Base-by-base conservation (phyloP, 345 rosid genomes). In the Cardamine resedifolia region DNA sequence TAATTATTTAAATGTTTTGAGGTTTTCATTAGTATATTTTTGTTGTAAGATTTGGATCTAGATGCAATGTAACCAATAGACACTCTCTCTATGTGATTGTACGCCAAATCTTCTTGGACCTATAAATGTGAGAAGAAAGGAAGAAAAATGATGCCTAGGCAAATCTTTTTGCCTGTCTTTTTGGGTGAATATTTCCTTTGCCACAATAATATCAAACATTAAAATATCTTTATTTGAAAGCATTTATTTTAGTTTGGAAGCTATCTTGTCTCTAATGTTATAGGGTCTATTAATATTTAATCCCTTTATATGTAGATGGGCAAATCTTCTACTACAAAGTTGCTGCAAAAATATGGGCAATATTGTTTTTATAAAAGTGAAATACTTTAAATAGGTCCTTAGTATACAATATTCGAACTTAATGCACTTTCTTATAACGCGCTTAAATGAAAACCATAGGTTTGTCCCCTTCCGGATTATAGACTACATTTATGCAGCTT, bases 101-200 rank as follows among this genome's bases (percentile, higher is more conserved):
- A 65, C 45, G 55, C 58, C 44, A 45, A 66, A 66, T 59, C 62
- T 68, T 60, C 64, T 60, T 43, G 57, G 64, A 75, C 73, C 43
- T 26, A 59, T 67, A 44, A 60, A 60, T 58, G 38, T 38, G 33
- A 65, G 48, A 55, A 12, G 53, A 72, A 52, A 62, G 34, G 23
- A 72, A 52, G 64, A 76, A 57, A 65, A 75, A 77, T 79, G 74
- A 75, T 84, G 81, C 41, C 49, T 73, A 70, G 66, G 61, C 63
- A 45, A 64, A 50, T 66, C 62, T 38, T 67, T 61, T 79, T 78
- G 75, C 55, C 74, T 49, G 63, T 45, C 72, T 61, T 79, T 71
- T 64, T 28, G 71, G 71, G 60, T 68, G 51, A 58, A 66, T 38
- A 30, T 44, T 61, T 21, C 70, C 57, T 58, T 66, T 60, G 58